A percentile compares a stretch with the other conserved stretches of the same genome.
These are phyloP conservation scores for Harringtonia aguacate DNA, from an alignment of 2,329 filamentous ascomycete species.

Conservation along the genomic window DNA sequence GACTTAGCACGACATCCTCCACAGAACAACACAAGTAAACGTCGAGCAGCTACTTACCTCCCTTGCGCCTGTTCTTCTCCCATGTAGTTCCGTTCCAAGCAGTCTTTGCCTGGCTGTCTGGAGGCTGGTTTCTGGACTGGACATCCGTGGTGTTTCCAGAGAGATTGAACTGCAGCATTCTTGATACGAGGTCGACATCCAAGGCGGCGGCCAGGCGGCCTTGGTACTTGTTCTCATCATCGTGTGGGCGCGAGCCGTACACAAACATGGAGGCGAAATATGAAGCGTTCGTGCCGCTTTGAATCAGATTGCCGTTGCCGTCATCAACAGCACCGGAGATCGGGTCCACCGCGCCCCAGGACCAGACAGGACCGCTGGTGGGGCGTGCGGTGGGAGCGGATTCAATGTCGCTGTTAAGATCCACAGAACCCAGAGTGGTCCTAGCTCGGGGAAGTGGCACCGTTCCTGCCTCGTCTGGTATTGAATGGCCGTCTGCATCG, in stretches of 20 bases:
- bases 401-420: slow-evolving; percentile 3
- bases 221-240: slow-evolving; percentile 61
- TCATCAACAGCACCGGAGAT: slow-evolving; percentile 44
- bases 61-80: slow-evolving; percentile 17
- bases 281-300: slow-evolving; percentile 62
- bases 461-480: slow-evolving; percentile 17
- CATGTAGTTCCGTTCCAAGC: slow-evolving; percentile 32
- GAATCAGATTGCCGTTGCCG: slow-evolving; percentile 53
- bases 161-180: slow-evolving; percentile 47
- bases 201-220: slow-evolving; percentile 69
- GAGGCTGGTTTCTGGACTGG: not conserved
- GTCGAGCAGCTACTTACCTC: slow-evolving; percentile 10
- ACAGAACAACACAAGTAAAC: not conserved
- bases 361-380: slow-evolving; percentile 65
- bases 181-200: slow-evolving; percentile 59
- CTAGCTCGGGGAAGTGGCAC: slow-evolving; percentile 15
- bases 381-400: not conserved
- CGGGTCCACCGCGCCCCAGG: slow-evolving; percentile 60
- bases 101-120: slow-evolving; percentile 16
- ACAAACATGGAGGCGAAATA: slow-evolving; percentile 44
- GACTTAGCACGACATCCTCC: not conserved
- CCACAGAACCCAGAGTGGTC: slow-evolving; percentile 16
- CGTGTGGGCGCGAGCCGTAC: slow-evolving; percentile 26
- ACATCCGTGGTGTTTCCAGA: not conserved
- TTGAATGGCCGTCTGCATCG: slow-evolving; percentile 12